Percentiles rank a stretch among this genome's conserved stretches.
Evolutionary conservation across 352 stramenopile genomes (phyloP).

Genomic region (Phytophthora multivora): DNA sequence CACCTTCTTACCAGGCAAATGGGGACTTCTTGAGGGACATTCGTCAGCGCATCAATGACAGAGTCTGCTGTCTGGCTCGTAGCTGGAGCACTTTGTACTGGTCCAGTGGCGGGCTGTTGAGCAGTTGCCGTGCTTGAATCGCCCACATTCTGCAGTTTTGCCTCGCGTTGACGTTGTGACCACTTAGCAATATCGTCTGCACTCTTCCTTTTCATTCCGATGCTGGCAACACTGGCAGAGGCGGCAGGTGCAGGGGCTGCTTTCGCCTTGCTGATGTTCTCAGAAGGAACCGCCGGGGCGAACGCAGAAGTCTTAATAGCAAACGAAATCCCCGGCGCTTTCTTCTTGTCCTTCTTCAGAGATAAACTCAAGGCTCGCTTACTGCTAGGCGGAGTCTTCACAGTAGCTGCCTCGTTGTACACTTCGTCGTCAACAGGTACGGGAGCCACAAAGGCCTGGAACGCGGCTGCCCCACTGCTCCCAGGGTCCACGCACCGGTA

Average conservation of each 20-base stretch:
- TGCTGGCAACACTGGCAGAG: conserved; percentile 13
- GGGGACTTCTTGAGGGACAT: conserved; percentile 56
- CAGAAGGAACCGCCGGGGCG: conserved; percentile 3
- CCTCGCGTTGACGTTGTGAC: conserved; percentile 61
- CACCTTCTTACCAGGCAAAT: conserved; percentile 75
- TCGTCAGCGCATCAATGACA: conserved; percentile 44
- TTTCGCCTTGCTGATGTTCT: conserved; percentile 4
- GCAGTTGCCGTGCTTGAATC: not conserved
- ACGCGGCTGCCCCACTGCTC: conserved; percentile 35
- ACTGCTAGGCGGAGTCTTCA: conserved; percentile 24
- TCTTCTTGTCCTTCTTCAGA: conserved; percentile 74
- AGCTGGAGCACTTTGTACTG: not conserved
- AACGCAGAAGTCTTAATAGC: conserved; percentile 51
- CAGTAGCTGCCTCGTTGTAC: conserved; percentile 24
- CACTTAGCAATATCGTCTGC: conserved; percentile 85
- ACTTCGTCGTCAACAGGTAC: conserved; percentile 49
- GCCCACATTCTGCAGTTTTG: conserved; percentile 17
- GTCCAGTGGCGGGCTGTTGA: conserved; percentile 6
- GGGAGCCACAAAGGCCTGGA: conserved; percentile 55
- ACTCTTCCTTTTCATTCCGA: conserved; percentile 73
- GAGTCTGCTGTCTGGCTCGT: conserved; percentile 10
- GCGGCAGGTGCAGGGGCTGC: not conserved
- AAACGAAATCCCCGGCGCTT: conserved; percentile 56
- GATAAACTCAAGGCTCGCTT: conserved; percentile 37
- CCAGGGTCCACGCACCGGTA: conserved; percentile 45